A percentile compares a stretch with the other conserved stretches of the same genome.
These are phyloP conservation scores for Raphanus hybrid DNA, from an alignment of 441 rosid genomes.

Conservation along the genomic window DNA sequence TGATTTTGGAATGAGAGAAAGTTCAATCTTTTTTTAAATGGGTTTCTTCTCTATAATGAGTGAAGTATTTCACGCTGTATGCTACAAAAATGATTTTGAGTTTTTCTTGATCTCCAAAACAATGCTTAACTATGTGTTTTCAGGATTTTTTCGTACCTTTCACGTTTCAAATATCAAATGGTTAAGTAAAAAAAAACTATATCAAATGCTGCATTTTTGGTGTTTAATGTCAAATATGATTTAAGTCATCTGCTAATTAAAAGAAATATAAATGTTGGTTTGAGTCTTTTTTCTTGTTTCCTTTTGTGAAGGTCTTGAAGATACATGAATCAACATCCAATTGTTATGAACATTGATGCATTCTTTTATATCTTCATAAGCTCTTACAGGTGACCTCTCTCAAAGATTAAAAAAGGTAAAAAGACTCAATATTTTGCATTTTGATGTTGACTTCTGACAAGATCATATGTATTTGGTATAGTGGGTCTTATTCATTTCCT, in stretches of 20 bases:
- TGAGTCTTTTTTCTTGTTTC: background rate
- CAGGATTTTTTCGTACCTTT: slow-evolving; percentile 27
- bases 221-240: slow-evolving; percentile 11
- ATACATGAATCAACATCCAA: slow-evolving; percentile 38
- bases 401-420: slow-evolving; percentile 17
- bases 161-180: slow-evolving; percentile 25
- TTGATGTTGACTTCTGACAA: slow-evolving; percentile 1
- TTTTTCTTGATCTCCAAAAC: background rate
- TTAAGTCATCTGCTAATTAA: slow-evolving; percentile 12
- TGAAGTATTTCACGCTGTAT: too few relatives aligned
- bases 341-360: slow-evolving; percentile 36
- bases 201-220: slow-evolving; percentile 23
- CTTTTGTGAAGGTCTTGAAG: slow-evolving; percentile 34
- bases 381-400: slow-evolving; percentile 29
- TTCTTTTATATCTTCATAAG: slow-evolving; percentile 9
- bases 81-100: too few relatives aligned
- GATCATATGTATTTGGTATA: slow-evolving; percentile 7
- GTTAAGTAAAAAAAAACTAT: background rate
- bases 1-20: background rate
- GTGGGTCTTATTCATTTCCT: slow-evolving; percentile 2
- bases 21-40: background rate
- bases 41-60: background rate
- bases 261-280: too few relatives aligned
- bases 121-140: slow-evolving; percentile 10
- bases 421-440: background rate